Evolutionary conservation across 1,284 basidiomycete genomes (phyloP).

Genomic region (Melanopsichium pennsylvanicum): DNA sequence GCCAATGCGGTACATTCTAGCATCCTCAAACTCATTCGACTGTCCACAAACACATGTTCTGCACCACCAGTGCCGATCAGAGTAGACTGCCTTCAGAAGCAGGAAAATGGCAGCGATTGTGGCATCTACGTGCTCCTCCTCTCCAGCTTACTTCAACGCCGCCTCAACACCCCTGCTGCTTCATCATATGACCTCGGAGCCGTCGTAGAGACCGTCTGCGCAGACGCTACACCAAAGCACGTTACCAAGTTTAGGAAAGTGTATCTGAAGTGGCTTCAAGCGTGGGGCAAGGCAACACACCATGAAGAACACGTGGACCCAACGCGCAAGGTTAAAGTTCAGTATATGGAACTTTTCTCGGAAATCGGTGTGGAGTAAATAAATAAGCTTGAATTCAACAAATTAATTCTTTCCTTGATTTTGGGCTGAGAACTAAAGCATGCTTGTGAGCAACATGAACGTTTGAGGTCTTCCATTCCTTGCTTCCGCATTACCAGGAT

Average conservation of each 20-base stretch:
- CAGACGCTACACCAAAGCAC: conserved; percentile 11
- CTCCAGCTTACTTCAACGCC: conserved; percentile 31
- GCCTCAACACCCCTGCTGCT: conserved; percentile 11
- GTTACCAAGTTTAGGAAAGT: conserved; percentile 18
- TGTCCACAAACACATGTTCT: background rate
- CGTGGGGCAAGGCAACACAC: conserved; percentile 27
- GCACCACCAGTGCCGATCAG: background rate
- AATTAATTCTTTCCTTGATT: no score
- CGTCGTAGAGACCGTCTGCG: conserved; percentile 15
- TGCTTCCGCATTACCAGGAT: no score
- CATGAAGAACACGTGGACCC: conserved; percentile 40
- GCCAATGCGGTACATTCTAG: conserved; percentile 19
- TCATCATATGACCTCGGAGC: conserved; percentile 3
- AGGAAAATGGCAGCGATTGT: conserved; percentile 40
- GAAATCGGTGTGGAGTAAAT: conserved; percentile 40
- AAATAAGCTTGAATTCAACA: background rate
- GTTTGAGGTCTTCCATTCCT: background rate
- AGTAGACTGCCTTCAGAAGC: conserved; percentile 23
- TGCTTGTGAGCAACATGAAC: no score
- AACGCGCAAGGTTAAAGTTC: conserved; percentile 13
- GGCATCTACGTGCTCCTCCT: conserved; percentile 41
- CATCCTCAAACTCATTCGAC: conserved; percentile 16
- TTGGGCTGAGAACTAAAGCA: no score
- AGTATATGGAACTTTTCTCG: conserved; percentile 32
- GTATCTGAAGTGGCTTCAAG: conserved; percentile 30